Evolutionary conservation across 2,329 filamentous ascomycete genomes (phyloP).

Genomic region (Periconia sp.): DNA sequence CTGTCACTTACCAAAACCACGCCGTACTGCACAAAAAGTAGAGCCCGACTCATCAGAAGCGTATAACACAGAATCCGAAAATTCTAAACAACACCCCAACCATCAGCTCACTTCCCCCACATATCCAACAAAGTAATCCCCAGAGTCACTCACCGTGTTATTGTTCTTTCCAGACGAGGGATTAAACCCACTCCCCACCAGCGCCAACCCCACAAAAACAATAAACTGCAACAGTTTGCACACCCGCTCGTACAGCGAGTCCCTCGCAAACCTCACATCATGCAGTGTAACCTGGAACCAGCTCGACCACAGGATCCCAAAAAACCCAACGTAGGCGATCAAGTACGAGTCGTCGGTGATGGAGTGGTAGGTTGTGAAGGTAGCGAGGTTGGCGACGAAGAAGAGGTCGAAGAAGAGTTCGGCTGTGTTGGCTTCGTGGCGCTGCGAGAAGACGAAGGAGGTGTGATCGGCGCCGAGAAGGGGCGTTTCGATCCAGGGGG

Average conservation of each 20-base stretch:
- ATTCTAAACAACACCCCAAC: conserved; percentile 19
- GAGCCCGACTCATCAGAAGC: conserved; percentile 34
- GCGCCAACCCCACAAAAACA: conserved; percentile 39
- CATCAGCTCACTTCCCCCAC: conserved; percentile 7
- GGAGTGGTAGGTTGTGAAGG: conserved; percentile 43
- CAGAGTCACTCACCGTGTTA: conserved; percentile 25
- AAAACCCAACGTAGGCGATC: conserved; percentile 42
- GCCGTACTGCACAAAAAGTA: conserved; percentile 36
- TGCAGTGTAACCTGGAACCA: conserved; percentile 45
- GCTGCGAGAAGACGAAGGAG: conserved; percentile 39
- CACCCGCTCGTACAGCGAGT: conserved; percentile 40
- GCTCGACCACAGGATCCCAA: conserved; percentile 40
- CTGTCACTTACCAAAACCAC: conserved; percentile 30
- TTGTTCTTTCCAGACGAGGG: conserved; percentile 24
- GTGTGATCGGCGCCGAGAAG: conserved; percentile 39
- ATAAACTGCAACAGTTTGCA: conserved; percentile 43
- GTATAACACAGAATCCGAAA: conserved; percentile 40
- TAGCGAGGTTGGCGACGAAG: conserved; percentile 42
- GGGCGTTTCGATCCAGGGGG: conserved; percentile 38
- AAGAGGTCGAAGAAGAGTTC: conserved; percentile 42
- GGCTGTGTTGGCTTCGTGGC: conserved; percentile 43
- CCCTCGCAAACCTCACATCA: conserved; percentile 44
- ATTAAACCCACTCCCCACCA: conserved; percentile 40
- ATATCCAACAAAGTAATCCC: neutral
- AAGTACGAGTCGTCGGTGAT: conserved; percentile 38